Base-by-base conservation (phyloP, 148 eudicot species). In the Mesembryanthemum crystallinum region DNA sequence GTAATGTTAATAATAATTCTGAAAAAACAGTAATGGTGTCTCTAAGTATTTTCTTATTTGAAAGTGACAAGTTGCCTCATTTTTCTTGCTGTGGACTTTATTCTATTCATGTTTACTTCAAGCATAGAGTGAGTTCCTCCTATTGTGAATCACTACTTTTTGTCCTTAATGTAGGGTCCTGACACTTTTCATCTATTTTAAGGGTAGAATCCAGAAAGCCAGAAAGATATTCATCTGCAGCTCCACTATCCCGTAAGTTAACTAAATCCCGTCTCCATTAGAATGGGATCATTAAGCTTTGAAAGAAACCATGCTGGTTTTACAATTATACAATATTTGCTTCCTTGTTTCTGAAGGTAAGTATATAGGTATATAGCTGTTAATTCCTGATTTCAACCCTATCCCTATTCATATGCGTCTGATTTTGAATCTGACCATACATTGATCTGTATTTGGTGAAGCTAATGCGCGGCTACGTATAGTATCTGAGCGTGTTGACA, bases 141-240 rank as follows among this genome's bases (percentile, higher is more conserved):
- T 78, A 67, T 80, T 79, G 75, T 82, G 64, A 76, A 74, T 86
- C 84, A 72, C 80, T 82, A 60, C 85, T 58, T 78, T 61, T 76
- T 71, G 79, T 79, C 82, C 80, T 83, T 77, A 84, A 75, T 87
- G 84, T 85, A 86, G 88, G 83, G 83, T 79, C 83, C 88, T 89
- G 79, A 87, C 87, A 81, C 82, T 82, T 88, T 86, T 89, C 83
- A 82, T 90, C 81, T 89, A 81, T 87, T 87, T 87, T 81, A 81
- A 95, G 99, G 99, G 99, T 85, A 88, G 94, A 89, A 85, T 92
- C 99, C 65, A 89, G 99, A 85, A 91, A 92, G 80, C 97, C 99
- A 67, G 99, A 95, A 85, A 91, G 99, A 73, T 95, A 95, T 86
- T 95, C 99, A 64, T 95, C 99, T 14, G 99, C 99, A 67, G 98